These are phyloP conservation scores for Primulina tabacum DNA, from an alignment of 257 asterid species.

Conservation along the genomic window DNA sequence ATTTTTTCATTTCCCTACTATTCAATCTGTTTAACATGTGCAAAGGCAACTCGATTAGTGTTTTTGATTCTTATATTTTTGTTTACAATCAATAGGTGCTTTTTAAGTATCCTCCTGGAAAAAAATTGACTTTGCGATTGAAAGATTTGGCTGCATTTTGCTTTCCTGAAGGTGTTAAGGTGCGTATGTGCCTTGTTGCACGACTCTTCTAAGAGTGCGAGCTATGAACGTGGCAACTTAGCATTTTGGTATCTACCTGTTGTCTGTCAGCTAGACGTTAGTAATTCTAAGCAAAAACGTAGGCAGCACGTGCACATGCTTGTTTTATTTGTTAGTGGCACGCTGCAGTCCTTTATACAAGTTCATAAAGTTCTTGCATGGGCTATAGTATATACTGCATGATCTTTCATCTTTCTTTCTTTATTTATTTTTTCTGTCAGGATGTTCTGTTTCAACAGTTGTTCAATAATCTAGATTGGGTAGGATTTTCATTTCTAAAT, in stretches of 20 bases:
- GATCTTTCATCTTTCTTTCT: neutral
- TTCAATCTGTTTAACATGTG: neutral
- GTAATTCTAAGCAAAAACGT: neutral
- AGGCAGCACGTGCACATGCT: neutral
- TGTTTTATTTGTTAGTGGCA: neutral
- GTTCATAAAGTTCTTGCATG: neutral
- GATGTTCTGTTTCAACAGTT: neutral
- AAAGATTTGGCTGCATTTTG: slow-evolving; percentile 86
- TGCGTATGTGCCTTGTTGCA: slow-evolving; percentile 26
- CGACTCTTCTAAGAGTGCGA: neutral
- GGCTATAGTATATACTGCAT: neutral
- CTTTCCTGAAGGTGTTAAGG: slow-evolving; percentile 92
- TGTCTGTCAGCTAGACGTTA: neutral
- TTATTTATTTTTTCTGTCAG: neutral
- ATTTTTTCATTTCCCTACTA: neutral
- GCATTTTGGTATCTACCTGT: neutral
- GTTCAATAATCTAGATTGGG: neutral
- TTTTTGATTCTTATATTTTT: slow-evolving; percentile 10
- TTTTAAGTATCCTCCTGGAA: slow-evolving; percentile 79
- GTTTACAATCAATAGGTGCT: slow-evolving; percentile 52
- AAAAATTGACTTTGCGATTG: slow-evolving; percentile 54
- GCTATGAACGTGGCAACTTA: no score
- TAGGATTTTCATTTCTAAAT: neutral
- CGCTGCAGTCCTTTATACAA: neutral
- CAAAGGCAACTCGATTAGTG: slow-evolving; percentile 3